These are phyloP conservation scores for Platanthera guangdongensis DNA, from an alignment of 106 monocot genomes.

Conservation along the genomic window DNA sequence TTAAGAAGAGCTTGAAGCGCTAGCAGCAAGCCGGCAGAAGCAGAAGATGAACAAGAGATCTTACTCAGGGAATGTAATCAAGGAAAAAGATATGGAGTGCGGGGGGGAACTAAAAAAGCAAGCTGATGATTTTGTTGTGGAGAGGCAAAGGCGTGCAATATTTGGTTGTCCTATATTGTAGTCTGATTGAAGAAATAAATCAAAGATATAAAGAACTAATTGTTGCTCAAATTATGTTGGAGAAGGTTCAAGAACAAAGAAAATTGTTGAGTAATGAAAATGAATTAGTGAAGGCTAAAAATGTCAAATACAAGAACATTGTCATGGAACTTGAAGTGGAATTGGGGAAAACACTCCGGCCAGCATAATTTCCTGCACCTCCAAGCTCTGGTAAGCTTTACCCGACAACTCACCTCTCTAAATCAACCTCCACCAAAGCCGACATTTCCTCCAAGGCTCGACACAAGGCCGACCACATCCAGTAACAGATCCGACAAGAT, in stretches of 20 bases:
- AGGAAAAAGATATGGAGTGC: slow-evolving; percentile 44
- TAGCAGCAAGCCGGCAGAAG: slow-evolving; percentile 48
- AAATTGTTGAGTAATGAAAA: slow-evolving; percentile 61
- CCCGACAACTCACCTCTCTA: too few species aligned
- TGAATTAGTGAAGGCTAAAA: slow-evolving; percentile 67
- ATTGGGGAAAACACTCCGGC: too few species aligned
- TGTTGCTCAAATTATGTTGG: slow-evolving; percentile 37
- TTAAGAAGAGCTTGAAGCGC: slow-evolving; percentile 31
- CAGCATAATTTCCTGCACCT: too few species aligned
- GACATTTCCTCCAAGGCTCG: too few species aligned
- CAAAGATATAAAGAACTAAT: slow-evolving; percentile 48
- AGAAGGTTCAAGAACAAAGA: slow-evolving; percentile 46
- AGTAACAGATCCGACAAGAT: too few species aligned
- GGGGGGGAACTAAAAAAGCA: slow-evolving; percentile 40
- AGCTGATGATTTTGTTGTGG: slow-evolving; percentile 66
- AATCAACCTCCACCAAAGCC: too few species aligned
- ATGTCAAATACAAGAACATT: slow-evolving; percentile 48
- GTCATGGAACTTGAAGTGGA: slow-evolving; percentile 44
- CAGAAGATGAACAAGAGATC: slow-evolving; percentile 24
- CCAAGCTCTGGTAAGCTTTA: too few species aligned
- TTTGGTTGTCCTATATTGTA: slow-evolving; percentile 19
- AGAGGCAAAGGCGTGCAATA: slow-evolving; percentile 38
- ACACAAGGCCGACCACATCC: too few species aligned
- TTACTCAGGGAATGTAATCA: slow-evolving; percentile 10
- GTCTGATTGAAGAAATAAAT: slow-evolving; percentile 76